Base-by-base conservation (phyloP, 371 early-diverging fungal genomes). In the Mortierella sp. region DNA sequence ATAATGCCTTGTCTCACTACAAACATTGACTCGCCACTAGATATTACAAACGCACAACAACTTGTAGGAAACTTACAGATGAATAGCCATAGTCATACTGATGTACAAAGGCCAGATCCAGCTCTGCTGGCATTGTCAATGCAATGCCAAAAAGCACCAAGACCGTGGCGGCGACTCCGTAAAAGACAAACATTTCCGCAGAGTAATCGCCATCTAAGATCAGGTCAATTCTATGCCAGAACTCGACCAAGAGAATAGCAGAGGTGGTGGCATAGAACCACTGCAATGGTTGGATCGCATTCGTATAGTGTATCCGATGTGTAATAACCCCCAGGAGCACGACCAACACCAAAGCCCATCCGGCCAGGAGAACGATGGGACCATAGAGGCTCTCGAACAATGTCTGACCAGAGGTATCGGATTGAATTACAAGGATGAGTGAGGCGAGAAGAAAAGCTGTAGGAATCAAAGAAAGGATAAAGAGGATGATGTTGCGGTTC, bases 101-200 rank as follows among this genome's bases (percentile, higher is more conserved):
- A 54, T 69, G 76, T 24, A 81, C 81, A 81, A 81, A 72, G 76
- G 72, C 73, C 24, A 81, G 51, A 58, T 81, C 76, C 35, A 81
- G 63, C 18, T 81, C 81, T 0, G 76, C 69, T 6, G 81, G 81
- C 81, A 81, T 81, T 3, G 81, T 81, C 61, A 81, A 24, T 20
- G 70, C 75, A 28, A 72, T 58, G 24, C 57, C 49, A 32, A 54
- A 72, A 22, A 80, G 58, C 20, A 35, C 58, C 45, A 75, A 43
- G 39, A 61, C 62, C 0, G 65, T 59, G n/a, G 52, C 39, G 6
- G 58, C 20, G 14, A 58, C 49, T 35, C 52, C 66, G 24, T 75
- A 66, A 39, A 81, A 75, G 64, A 66, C n/a, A 70, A 64, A 72
- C 65, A 63, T 66, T 16, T 72, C 70, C 0, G 39, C n/a, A 2